Conservation (phyloP, 148 eudicot genomes). For the Rhododendron henanense region DNA sequence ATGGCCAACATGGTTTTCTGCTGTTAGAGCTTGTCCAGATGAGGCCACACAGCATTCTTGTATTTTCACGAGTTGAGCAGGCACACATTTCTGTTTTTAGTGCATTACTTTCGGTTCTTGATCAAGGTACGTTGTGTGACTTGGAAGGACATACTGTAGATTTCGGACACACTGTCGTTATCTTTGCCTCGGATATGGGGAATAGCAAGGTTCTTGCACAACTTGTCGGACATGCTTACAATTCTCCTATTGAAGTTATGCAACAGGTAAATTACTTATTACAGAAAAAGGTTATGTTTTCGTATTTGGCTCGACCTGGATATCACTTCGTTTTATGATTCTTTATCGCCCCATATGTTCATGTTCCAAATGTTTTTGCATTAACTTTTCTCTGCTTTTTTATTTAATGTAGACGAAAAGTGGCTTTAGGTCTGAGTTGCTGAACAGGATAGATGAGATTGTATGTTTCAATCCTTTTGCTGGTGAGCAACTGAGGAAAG, state of each 20-base stretch:
- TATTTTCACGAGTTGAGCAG: neutral
- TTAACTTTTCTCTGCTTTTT: neutral
- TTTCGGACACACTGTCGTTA: neutral
- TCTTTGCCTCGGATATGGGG: neutral
- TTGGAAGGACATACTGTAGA: neutral
- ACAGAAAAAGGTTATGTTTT: neutral
- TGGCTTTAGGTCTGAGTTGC: constrained; percentile 3
- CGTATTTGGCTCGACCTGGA: neutral
- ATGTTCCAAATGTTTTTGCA: neutral
- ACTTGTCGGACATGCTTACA: neutral
- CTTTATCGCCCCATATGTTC: neutral
- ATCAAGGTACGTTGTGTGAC: neutral
- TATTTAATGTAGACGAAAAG: neutral
- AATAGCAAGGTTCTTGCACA: neutral
- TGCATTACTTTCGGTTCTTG: neutral
- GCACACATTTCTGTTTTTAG: neutral
- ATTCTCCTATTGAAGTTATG: neutral
- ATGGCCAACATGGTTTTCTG: neutral
- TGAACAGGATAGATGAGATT: constrained; percentile 4
- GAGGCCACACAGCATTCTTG: constrained; percentile 8
- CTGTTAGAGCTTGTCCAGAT: neutral
- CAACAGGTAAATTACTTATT: neutral
- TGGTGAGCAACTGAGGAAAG: neutral
- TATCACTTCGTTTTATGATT: neutral
- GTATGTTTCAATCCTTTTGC: neutral